These are phyloP conservation scores for Penicillium maclennaniae DNA, from an alignment of 495 filamentous ascomycete genomes.

Conservation along the genomic window DNA sequence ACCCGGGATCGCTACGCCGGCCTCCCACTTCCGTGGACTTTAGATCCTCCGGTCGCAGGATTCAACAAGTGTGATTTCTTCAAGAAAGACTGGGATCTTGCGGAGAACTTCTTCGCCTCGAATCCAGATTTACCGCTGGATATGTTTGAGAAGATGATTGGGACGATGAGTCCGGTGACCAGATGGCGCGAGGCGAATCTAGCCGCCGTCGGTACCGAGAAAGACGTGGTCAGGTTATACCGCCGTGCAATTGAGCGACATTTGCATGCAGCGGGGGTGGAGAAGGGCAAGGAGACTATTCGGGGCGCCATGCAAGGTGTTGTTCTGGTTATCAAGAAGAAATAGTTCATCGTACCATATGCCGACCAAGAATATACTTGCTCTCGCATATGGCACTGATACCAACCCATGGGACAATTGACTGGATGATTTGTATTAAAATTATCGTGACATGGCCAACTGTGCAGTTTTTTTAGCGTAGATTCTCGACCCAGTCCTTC, in stretches of 20 bases:
- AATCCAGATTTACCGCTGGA: conserved; percentile 23
- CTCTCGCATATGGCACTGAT: too few relatives aligned
- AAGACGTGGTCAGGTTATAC: conserved; percentile 19
- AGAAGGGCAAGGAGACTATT: conserved; percentile 13
- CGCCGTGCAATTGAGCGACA: conserved; percentile 21
- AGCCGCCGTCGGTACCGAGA: conserved; percentile 21
- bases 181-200: conserved; percentile 51
- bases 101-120: conserved; percentile 13
- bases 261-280: conserved; percentile 20
- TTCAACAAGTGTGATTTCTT: conserved; percentile 42
- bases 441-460: too few relatives aligned
- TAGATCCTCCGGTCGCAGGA: conserved; percentile 24
- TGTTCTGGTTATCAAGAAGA: conserved; percentile 16
- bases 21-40: conserved; percentile 50
- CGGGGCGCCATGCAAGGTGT: conserved; percentile 1
- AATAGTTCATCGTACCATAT: neutral
- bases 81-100: conserved; percentile 36
- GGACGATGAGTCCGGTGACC: conserved; percentile 41
- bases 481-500: neutral
- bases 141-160: conserved; percentile 29
- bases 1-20: conserved; percentile 34
- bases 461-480: too few relatives aligned
- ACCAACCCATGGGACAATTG: too few relatives aligned
- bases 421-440: too few relatives aligned
- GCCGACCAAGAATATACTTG: too few relatives aligned